Conservation (phyloP, 139 green algal genomes). For the Coelastrella sp. region DNA sequence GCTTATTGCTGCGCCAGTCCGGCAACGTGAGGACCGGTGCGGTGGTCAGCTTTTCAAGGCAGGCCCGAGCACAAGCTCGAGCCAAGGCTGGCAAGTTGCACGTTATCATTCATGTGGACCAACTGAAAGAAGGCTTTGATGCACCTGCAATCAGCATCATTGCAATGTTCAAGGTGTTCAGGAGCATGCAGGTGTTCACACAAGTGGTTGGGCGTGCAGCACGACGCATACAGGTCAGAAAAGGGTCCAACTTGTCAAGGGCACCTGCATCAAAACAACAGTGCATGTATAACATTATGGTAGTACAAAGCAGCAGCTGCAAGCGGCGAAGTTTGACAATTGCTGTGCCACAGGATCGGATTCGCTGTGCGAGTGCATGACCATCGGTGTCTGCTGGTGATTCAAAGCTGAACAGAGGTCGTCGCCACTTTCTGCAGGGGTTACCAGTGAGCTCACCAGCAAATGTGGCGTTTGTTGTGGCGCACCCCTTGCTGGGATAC, state of each 20-base stretch:
- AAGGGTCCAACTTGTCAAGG: background rate
- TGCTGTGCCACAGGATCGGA: too few relatives aligned
- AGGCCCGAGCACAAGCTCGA: background rate
- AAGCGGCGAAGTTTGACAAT: too few relatives aligned
- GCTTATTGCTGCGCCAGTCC: background rate
- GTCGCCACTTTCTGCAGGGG: background rate
- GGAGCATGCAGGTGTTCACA: slow-evolving; percentile 10
- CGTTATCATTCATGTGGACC: slow-evolving; percentile 34
- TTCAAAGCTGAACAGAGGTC: background rate
- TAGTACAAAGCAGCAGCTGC: too few relatives aligned
- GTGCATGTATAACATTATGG: too few relatives aligned
- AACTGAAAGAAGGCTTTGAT: slow-evolving; percentile 32
- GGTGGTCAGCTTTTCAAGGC: background rate
- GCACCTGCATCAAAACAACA: too few relatives aligned
- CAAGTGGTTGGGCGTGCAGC: slow-evolving; percentile 26
- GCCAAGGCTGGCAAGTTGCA: slow-evolving; percentile 5
- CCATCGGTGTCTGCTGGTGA: too few relatives aligned
- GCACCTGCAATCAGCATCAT: slow-evolving; percentile 10
- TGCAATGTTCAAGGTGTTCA: slow-evolving; percentile 18
- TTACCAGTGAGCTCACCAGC: background rate
- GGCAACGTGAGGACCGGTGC: background rate
- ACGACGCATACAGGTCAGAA: background rate
- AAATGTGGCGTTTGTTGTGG: slow-evolving; percentile 26
- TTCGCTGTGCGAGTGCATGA: too few relatives aligned
- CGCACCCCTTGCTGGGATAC: slow-evolving; percentile 20